A percentile compares a stretch with the other conserved stretches of the same genome.
Evolutionary conservation across 768 basidiomycete species (phyloP).

Genomic region (Dioszegia aurantiaca): DNA sequence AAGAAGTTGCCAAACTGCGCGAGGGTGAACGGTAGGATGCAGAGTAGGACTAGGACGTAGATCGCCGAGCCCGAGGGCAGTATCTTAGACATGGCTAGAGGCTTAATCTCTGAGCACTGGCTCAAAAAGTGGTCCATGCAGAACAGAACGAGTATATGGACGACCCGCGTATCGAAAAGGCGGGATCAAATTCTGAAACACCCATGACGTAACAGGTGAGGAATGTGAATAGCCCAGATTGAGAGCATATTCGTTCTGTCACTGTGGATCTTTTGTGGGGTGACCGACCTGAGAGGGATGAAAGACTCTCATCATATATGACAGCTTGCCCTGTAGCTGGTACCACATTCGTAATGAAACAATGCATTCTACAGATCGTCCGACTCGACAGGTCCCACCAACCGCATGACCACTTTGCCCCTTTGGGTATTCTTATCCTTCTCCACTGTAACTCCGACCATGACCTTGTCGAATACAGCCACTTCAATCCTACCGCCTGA

Average conservation of each 20-base stretch:
- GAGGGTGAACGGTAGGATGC: constrained; percentile 15
- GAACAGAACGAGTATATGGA: no score
- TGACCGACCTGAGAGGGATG: no score
- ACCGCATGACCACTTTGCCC: constrained; percentile 65
- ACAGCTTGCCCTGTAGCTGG: no score
- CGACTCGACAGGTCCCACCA: constrained; percentile 44
- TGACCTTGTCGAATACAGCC: constrained; percentile 89
- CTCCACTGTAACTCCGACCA: constrained; percentile 84
- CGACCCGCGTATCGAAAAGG: no score
- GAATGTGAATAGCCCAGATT: no score
- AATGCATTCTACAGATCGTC: constrained; percentile 27
- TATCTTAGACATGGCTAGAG: no score
- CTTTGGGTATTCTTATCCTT: constrained; percentile 92
- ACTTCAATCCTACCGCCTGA: constrained; percentile 60
- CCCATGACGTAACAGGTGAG: no score
- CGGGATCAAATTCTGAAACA: no score
- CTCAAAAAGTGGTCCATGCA: no score
- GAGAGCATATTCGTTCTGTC: no score
- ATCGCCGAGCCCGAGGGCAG: not conserved
- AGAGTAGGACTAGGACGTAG: not conserved
- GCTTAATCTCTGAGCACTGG: not conserved
- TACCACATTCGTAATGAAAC: not conserved
- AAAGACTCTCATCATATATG: no score
- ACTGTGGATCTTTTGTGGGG: no score
- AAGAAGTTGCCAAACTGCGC: constrained; percentile 35